Conservation (phyloP, 345 rosid species). For the Sonneratia alba region DNA sequence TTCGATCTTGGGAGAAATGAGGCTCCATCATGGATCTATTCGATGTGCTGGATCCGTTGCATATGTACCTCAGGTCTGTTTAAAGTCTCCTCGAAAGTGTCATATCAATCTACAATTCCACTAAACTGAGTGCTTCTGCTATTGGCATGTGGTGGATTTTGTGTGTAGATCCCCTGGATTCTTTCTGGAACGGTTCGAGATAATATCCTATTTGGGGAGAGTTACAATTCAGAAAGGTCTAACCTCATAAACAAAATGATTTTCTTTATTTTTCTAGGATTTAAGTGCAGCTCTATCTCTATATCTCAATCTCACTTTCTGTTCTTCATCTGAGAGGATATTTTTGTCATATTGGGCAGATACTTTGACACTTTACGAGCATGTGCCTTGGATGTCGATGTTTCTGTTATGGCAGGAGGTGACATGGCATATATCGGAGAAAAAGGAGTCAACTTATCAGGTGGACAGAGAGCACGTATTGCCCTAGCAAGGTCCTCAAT, state of each 20-base stretch:
- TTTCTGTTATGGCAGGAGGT: slow-evolving; percentile 71
- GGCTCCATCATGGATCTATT: slow-evolving; percentile 52
- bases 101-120: not conserved
- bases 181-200: slow-evolving; percentile 78
- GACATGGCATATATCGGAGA: slow-evolving; percentile 80
- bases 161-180: slow-evolving; percentile 76
- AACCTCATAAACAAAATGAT: slow-evolving; percentile 1
- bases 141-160: slow-evolving; percentile 15
- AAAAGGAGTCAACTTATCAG: slow-evolving; percentile 86
- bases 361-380: slow-evolving; percentile 52
- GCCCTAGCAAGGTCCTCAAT: slow-evolving; percentile 69
- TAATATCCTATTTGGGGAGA: slow-evolving; percentile 61
- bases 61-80: slow-evolving; percentile 81
- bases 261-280: slow-evolving; percentile 1
- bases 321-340: slow-evolving; percentile 1
- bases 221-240: slow-evolving; percentile 59
- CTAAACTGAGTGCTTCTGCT: not conserved
- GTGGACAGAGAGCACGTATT: slow-evolving; percentile 95
- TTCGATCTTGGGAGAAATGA: slow-evolving; percentile 64
- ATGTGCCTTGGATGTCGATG: slow-evolving; percentile 72
- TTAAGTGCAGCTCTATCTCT: too few species aligned
- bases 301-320: not conserved
- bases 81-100: not conserved
- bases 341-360: slow-evolving; percentile 25
- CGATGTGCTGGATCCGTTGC: slow-evolving; percentile 47